Evolutionary conservation across 192 early-diverging fungal species (phyloP).

Genomic region (Gamsiella multidivaricata): DNA sequence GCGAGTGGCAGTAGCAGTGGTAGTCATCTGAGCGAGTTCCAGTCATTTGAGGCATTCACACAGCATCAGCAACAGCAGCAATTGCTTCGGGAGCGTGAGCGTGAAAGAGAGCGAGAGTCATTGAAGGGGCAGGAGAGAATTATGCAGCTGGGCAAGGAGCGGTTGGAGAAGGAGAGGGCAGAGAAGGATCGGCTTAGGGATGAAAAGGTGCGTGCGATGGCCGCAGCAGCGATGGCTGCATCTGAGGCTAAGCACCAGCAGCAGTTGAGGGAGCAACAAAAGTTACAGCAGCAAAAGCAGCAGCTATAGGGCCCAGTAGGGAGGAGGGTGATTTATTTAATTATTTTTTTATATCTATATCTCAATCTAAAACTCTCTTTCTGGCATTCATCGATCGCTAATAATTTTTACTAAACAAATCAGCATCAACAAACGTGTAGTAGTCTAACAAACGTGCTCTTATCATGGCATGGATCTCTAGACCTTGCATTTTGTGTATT

Average conservation of each 20-base stretch:
- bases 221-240: slow-evolving; percentile 48
- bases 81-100: slow-evolving; percentile 12
- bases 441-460: no score
- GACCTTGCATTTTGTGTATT: no score
- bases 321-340: no score
- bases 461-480: no score
- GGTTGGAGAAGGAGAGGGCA: slow-evolving; percentile 44
- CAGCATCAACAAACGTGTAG: no score
- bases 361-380: no score
- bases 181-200: slow-evolving; percentile 46
- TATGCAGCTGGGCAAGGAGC: slow-evolving; percentile 50
- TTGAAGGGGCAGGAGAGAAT: slow-evolving; percentile 46
- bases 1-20: not conserved
- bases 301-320: no score
- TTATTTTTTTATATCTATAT: no score
- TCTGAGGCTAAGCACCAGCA: slow-evolving; percentile 50
- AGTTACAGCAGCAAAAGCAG: not conserved
- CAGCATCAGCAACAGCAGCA: slow-evolving; percentile 41
- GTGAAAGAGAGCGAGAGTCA: slow-evolving; percentile 13
- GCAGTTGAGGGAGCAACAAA: slow-evolving; percentile 28
- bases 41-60: slow-evolving; percentile 27
- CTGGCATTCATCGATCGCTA: no score
- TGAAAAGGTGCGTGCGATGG: slow-evolving; percentile 47
- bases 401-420: no score
- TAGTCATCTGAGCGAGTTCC: slow-evolving; percentile 14